These are phyloP conservation scores for Penicillium glabrum DNA, from an alignment of 2,329 filamentous ascomycete species.

Conservation along the genomic window DNA sequence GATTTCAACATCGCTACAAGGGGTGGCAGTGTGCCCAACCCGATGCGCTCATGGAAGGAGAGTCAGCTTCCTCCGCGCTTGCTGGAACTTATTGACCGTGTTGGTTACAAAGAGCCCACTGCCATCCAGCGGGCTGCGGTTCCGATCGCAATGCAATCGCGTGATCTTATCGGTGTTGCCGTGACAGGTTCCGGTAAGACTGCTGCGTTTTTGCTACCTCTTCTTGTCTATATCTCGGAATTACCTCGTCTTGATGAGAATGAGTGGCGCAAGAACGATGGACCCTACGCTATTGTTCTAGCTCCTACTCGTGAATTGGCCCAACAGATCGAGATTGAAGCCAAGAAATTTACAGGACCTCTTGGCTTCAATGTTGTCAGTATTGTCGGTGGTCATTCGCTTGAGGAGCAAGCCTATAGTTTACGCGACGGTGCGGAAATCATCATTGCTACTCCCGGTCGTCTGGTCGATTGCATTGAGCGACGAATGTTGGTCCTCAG, in stretches of 20 bases:
- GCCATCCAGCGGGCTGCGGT: constrained; percentile 93
- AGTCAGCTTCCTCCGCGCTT: constrained; percentile 75
- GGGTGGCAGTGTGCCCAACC: constrained; percentile 86
- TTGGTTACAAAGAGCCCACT: constrained; percentile 89
- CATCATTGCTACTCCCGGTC: constrained; percentile 96
- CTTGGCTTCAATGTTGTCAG: constrained; percentile 93
- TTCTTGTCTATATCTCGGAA: constrained; percentile 92
- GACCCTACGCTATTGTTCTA: constrained; percentile 94
- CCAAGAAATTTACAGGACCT: constrained; percentile 84
- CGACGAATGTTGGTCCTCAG: constrained; percentile 83
- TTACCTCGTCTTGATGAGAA: constrained; percentile 79
- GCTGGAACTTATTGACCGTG: constrained; percentile 76
- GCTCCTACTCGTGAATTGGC: constrained; percentile 96
- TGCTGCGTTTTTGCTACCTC: constrained; percentile 85
- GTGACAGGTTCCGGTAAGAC: constrained; percentile 99
- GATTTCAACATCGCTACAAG: constrained; percentile 97
- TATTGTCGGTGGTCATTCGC: constrained; percentile 93
- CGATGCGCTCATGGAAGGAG: constrained; percentile 93
- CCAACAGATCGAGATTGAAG: constrained; percentile 94
- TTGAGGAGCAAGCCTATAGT: constrained; percentile 90
- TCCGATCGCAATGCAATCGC: constrained; percentile 85
- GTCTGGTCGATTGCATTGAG: constrained; percentile 95
- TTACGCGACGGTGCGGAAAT: constrained; percentile 93
- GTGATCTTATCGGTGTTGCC: constrained; percentile 96
- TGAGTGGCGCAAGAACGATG: constrained; percentile 86